Conservation (phyloP, 352 stramenopile species). For the Pythium guiyangense region DNA sequence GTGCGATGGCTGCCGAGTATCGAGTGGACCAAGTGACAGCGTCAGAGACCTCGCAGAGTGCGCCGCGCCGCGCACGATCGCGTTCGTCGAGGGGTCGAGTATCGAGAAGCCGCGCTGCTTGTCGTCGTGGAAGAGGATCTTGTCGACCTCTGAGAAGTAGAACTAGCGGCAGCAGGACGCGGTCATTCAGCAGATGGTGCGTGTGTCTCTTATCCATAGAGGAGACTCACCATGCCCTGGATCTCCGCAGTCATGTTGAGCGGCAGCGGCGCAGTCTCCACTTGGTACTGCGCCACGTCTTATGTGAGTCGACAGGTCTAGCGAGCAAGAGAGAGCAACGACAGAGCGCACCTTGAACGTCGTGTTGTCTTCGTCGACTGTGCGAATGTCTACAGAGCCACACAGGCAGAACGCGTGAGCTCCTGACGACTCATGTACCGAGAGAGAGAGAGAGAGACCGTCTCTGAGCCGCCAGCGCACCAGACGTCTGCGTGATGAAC, state of each 20-base stretch:
- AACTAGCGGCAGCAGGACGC: constrained; percentile 3
- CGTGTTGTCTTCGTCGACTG: constrained; percentile 7
- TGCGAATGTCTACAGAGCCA: not conserved
- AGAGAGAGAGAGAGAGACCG: too few relatives aligned
- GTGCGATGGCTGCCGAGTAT: not conserved
- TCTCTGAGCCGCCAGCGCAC: constrained; percentile 12
- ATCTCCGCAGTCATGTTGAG: constrained; percentile 38
- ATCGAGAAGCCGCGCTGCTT: constrained; percentile 32
- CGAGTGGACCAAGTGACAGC: too few relatives aligned
- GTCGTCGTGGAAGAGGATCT: constrained; percentile 32
- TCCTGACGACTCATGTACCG: not conserved
- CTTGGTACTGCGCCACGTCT: constrained; percentile 19
- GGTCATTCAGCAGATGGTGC: not conserved
- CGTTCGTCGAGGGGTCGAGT: constrained; percentile 23
- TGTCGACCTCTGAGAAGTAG: constrained; percentile 34
- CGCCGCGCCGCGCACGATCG: constrained; percentile 13
- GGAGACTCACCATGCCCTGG: constrained; percentile 27
- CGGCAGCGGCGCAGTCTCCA: constrained; percentile 15
- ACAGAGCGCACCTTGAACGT: constrained; percentile 3
- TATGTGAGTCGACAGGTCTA: too few relatives aligned
- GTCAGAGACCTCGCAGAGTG: constrained; percentile 10
- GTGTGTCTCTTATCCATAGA: not conserved
- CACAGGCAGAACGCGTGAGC: not conserved
- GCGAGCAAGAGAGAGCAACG: too few relatives aligned
- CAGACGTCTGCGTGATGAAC: constrained; percentile 34